A percentile compares a stretch with the other conserved stretches of the same genome.
Evolutionary conservation across 1,284 basidiomycete genomes (phyloP).

Genomic region (Ganoderma lucidum): DNA sequence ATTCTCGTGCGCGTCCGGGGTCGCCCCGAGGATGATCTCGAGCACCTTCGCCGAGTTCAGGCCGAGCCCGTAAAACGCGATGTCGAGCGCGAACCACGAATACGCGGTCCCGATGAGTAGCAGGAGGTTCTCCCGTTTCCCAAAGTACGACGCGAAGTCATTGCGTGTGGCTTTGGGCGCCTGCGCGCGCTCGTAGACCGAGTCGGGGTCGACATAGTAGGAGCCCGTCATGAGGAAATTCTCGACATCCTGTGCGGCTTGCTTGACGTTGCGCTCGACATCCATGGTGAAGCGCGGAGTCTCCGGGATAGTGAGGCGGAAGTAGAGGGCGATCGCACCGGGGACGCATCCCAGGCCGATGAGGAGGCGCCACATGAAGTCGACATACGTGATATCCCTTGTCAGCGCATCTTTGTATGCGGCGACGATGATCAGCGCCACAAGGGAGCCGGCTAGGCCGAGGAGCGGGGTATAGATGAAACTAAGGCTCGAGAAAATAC

Average conservation of each 20-base stretch:
- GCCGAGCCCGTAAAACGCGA: slow-evolving; percentile 85
- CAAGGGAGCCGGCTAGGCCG: slow-evolving; percentile 55
- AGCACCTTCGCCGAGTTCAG: slow-evolving; percentile 77
- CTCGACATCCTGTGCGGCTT: slow-evolving; percentile 74
- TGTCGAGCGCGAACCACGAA: slow-evolving; percentile 73
- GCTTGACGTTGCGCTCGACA: slow-evolving; percentile 83
- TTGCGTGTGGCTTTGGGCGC: slow-evolving; percentile 68
- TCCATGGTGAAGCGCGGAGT: slow-evolving; percentile 91
- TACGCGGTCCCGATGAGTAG: slow-evolving; percentile 60
- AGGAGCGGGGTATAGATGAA: neutral
- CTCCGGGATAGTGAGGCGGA: slow-evolving; percentile 81
- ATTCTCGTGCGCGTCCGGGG: slow-evolving; percentile 44
- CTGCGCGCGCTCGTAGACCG: slow-evolving; percentile 63
- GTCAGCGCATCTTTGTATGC: slow-evolving; percentile 59
- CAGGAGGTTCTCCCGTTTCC: slow-evolving; percentile 68
- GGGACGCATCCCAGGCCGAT: slow-evolving; percentile 78
- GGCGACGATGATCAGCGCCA: slow-evolving; percentile 60
- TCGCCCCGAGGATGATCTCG: slow-evolving; percentile 53
- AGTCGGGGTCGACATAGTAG: slow-evolving; percentile 63
- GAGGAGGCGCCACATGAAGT: slow-evolving; percentile 73
- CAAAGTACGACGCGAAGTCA: slow-evolving; percentile 71
- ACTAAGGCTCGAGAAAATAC: slow-evolving; percentile 26
- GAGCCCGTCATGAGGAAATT: slow-evolving; percentile 64
- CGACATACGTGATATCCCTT: slow-evolving; percentile 55
- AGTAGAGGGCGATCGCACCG: slow-evolving; percentile 73